Conservation (phyloP, 345 rosid genomes). For the Tarenaya hassleriana region DNA sequence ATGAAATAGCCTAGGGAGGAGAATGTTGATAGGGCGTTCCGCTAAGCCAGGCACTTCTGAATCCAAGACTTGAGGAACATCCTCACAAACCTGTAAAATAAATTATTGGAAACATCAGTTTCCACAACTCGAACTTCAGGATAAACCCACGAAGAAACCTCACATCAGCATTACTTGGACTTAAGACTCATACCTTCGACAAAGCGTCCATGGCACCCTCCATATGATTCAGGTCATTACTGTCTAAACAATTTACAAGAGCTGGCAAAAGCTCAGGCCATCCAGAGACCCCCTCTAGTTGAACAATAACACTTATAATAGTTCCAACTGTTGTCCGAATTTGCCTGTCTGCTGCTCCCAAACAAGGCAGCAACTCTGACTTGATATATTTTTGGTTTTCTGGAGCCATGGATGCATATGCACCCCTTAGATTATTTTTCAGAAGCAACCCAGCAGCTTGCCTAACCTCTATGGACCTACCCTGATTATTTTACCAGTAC, state of each 20-base stretch:
- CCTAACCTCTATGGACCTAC: conserved; percentile 74
- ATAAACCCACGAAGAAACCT: neutral
- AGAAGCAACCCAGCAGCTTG: conserved; percentile 96
- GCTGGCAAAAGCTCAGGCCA: conserved; percentile 93
- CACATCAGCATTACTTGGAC: conserved; percentile 2
- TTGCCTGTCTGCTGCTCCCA: conserved; percentile 84
- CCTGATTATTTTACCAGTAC: conserved; percentile 39
- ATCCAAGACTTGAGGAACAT: conserved; percentile 84
- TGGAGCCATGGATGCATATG: conserved; percentile 55
- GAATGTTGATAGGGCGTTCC: conserved; percentile 77
- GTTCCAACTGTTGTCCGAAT: conserved; percentile 92
- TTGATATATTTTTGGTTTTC: conserved; percentile 62
- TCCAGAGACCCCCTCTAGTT: conserved; percentile 56
- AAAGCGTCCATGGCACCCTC: conserved; percentile 98
- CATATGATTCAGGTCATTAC: conserved; percentile 83
- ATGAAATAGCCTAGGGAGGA: conserved; percentile 77
- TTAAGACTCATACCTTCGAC: conserved; percentile 57
- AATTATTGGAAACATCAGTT: neutral
- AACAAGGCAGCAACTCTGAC: conserved; percentile 74
- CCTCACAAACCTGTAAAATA: conserved; percentile 76
- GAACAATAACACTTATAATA: conserved; percentile 69
- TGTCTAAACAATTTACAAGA: conserved; percentile 72
- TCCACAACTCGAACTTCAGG: neutral
- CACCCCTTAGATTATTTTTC: conserved; percentile 76
- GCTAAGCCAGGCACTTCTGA: conserved; percentile 77